Evolutionary conservation across 1,284 basidiomycete genomes (phyloP), one percentile per base, ranked within the genome.

Genomic region (Ceratobasidium sp.): DNA sequence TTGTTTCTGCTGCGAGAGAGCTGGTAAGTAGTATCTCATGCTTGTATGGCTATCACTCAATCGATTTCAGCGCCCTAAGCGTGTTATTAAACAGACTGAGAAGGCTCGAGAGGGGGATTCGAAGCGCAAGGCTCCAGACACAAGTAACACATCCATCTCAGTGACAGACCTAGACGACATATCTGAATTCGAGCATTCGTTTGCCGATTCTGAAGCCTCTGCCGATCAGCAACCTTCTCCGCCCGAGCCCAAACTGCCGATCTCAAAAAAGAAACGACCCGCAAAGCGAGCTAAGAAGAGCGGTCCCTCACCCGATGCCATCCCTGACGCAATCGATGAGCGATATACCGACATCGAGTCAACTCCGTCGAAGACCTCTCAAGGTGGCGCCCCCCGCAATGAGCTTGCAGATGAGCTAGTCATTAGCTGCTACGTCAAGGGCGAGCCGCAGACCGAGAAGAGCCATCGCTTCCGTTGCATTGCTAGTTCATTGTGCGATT

Each of bases 311-410:
- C 38, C 59, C 9, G 26, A 62, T 28, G 59, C 59, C 4, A 62
- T 33, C 44, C 38, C 62, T 40, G 20, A n/a, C 62, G 33, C 62
- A 5, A 64, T 6, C 9, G 28, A 64, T 23, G 40, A 64, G 10
- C 17, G 26, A 4, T 64, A 3, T 13, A 28, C 59, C 7, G 59
- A 62, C 54, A 56, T 28, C 26, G 26, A 40, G 26, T 28, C 59
- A 28, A 15, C 59, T 26, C 59, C 59, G 28, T 15, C 38, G n/a
- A n/a, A n/a, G n/a, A n/a, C n/a, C n/a, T n/a, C 20, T n/a, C 62
- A 46, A 46, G 44, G 40, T 12, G 64, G 64, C n/a, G 64, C 64
- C 2, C 64, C 64, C 26, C 64, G 42, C n/a, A 48, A 66, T 48
- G 10, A 44, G 46, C 64, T 66, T 28, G 64, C 64, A 7, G 42